Conservation (phyloP, 176 grass and related monocot genomes). For the Lolium multiflorum region DNA sequence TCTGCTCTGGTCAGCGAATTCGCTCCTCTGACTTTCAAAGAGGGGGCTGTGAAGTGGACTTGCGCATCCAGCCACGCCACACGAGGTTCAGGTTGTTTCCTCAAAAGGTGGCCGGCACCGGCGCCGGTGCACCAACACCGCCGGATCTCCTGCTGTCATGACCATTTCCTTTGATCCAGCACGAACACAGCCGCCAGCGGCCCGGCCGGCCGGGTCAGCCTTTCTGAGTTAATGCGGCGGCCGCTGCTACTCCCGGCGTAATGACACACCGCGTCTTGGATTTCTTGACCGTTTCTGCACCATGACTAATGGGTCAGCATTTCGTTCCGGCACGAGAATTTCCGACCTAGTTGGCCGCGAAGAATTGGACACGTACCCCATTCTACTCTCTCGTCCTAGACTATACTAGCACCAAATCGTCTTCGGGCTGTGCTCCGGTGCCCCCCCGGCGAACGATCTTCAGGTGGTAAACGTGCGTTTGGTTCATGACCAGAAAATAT, state of each 20-base stretch:
- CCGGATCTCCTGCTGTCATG: too few species aligned
- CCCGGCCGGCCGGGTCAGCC: not conserved
- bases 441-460: rapidly evolving
- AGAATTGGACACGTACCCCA: too few species aligned
- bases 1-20: too few species aligned
- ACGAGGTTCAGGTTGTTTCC: not conserved
- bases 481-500: too few species aligned
- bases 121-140: not conserved
- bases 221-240: constrained; percentile 22
- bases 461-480: too few species aligned
- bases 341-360: too few species aligned
- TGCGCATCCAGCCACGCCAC: not conserved
- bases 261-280: not conserved
- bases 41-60: too few species aligned
- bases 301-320: not conserved
- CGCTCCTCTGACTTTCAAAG: too few species aligned
- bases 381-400: not conserved
- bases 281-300: constrained; percentile 32
- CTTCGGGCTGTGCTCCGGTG: too few species aligned
- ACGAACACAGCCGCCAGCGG: too few species aligned
- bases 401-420: not conserved
- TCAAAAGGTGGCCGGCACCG: not conserved
- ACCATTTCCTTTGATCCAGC: too few species aligned
- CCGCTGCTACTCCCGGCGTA: not conserved
- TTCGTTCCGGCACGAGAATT: not conserved